A percentile compares a stretch with the other conserved stretches of the same genome.
These are phyloP conservation scores for Termitomyces sp. DNA, from an alignment of 1,284 basidiomycete genomes.

Conservation along the genomic window DNA sequence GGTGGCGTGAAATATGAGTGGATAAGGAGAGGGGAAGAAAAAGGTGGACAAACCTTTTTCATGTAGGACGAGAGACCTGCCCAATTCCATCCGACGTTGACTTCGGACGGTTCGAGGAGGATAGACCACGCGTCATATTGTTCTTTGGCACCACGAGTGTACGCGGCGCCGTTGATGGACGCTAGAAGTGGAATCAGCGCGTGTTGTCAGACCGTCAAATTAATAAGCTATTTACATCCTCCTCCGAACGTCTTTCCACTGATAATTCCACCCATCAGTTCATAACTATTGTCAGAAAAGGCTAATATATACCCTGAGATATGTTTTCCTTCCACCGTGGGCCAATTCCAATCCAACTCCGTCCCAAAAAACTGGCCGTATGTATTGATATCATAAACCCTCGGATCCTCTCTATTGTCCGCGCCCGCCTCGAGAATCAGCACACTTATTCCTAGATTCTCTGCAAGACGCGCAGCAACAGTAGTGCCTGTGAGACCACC, in stretches of 20 bases:
- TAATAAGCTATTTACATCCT: conserved; percentile 28
- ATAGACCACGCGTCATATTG: conserved; percentile 54
- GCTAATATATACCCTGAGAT: conserved; percentile 36
- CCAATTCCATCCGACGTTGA: conserved; percentile 54
- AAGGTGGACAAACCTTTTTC: conserved; percentile 39
- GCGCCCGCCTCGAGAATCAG: conserved; percentile 55
- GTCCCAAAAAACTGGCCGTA: conserved; percentile 43
- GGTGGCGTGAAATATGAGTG: neutral
- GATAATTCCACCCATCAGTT: neutral
- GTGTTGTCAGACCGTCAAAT: neutral
- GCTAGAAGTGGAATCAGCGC: conserved; percentile 18
- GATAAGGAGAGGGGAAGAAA: neutral
- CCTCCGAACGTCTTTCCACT: conserved; percentile 59
- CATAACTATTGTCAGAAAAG: neutral
- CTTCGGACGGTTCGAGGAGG: conserved; percentile 44
- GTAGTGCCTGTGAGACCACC: conserved; percentile 28
- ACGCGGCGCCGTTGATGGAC: conserved; percentile 53
- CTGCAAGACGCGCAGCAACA: conserved; percentile 55
- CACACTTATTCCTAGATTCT: conserved; percentile 46
- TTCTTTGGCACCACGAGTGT: conserved; percentile 49
- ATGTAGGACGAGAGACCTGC: conserved; percentile 30
- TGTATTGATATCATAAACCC: conserved; percentile 44
- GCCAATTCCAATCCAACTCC: conserved; percentile 45
- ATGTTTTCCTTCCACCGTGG: conserved; percentile 38
- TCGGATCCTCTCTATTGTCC: conserved; percentile 40